Percentiles rank a stretch among this genome's conserved stretches.
These are phyloP conservation scores for Silene noctiflora DNA, from an alignment of 179 eudicot genomes.

Conservation along the genomic window DNA sequence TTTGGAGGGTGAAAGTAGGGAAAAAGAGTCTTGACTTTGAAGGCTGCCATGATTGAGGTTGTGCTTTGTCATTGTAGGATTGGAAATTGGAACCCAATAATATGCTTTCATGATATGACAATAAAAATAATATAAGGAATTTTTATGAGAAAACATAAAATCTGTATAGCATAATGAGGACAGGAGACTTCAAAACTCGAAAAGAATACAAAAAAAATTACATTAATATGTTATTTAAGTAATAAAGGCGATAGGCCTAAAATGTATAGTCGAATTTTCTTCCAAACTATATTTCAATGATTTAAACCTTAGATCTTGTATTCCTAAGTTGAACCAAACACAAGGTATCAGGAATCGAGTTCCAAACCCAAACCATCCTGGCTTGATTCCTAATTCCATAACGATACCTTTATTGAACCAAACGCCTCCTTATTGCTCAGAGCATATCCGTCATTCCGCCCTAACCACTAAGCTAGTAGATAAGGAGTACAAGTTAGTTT, in stretches of 20 bases:
- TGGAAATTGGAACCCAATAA: neutral
- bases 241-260: slow-evolving; percentile 26
- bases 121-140: neutral
- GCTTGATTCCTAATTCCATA: too few species aligned
- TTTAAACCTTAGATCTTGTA: too few species aligned
- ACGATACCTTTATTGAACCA: too few species aligned
- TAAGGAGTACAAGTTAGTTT: neutral
- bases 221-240: slow-evolving; percentile 24
- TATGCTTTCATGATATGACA: too few species aligned
- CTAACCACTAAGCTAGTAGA: neutral
- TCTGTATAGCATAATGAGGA: too few species aligned
- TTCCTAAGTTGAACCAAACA: too few species aligned
- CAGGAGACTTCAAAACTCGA: too few species aligned
- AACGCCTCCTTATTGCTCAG: too few species aligned
- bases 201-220: slow-evolving; percentile 12
- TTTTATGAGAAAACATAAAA: too few species aligned
- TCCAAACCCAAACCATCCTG: too few species aligned
- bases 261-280: slow-evolving; percentile 16
- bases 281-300: slow-evolving; percentile 26
- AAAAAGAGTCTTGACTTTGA: neutral
- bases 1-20: neutral
- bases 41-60: neutral
- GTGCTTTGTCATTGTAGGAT: neutral
- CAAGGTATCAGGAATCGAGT: too few species aligned
- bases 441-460: too few species aligned